A percentile compares a stretch with the other conserved stretches of the same genome.
These are phyloP conservation scores for Capronia coronata DNA, from an alignment of 2,329 filamentous ascomycete species.

Conservation along the genomic window DNA sequence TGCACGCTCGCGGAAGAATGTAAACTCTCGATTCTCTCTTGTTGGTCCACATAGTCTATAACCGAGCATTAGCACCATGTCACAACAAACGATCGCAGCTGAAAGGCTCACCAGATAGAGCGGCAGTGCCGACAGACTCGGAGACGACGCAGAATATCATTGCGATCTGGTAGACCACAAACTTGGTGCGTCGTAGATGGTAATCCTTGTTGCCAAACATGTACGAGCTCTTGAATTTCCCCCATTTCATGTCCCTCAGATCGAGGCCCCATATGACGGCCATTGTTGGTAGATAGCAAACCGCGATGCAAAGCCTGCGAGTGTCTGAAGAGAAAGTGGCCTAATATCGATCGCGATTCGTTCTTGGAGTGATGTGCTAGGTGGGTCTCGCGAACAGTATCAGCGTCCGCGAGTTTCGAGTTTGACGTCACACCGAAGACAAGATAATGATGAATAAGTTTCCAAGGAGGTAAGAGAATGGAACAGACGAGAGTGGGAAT, in stretches of 20 bases:
- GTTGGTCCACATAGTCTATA: conserved; percentile 50
- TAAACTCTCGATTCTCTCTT: conserved; percentile 42
- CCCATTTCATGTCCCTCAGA: conserved; percentile 52
- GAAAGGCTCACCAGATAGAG: conserved; percentile 43
- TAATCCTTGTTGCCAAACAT: conserved; percentile 51
- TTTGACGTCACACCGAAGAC: too few species aligned
- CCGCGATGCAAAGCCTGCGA: too few species aligned
- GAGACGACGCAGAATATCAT: conserved; percentile 54
- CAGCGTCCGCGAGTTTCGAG: too few species aligned
- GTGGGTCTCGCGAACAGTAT: too few species aligned
- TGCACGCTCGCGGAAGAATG: conserved; percentile 40
- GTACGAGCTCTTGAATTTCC: conserved; percentile 51
- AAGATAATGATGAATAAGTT: too few species aligned
- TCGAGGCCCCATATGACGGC: conserved; percentile 54
- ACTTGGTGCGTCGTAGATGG: conserved; percentile 52
- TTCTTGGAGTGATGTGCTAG: too few species aligned
- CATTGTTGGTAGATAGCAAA: conserved; percentile 29
- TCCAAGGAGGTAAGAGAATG: too few species aligned
- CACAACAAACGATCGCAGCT: background rate
- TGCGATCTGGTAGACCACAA: conserved; percentile 55
- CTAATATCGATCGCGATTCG: too few species aligned
- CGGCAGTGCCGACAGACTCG: conserved; percentile 52
- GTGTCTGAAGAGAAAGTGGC: too few species aligned
- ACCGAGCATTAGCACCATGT: background rate
- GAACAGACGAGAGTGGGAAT: too few species aligned